Conservation (phyloP, 179 eudicot genomes). For the Beta corolliflora region DNA sequence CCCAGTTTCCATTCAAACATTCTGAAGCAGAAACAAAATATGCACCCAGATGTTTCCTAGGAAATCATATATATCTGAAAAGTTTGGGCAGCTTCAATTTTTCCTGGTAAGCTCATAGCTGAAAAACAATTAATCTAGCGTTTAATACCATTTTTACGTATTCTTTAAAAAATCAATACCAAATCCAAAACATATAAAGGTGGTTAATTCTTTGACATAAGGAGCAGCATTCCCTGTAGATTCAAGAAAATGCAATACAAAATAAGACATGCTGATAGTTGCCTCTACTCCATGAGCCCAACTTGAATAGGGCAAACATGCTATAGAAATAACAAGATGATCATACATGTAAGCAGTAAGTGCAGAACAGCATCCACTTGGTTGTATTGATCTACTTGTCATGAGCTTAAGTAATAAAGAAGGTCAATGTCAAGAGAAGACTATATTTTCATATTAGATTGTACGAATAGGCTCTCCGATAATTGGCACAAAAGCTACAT, state of each 20-base stretch:
- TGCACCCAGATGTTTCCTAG: background rate
- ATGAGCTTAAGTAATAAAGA: background rate
- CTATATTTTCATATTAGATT: background rate
- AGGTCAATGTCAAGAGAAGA: background rate
- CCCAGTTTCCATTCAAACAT: background rate
- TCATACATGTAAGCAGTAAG: background rate
- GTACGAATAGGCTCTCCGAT: too few relatives aligned
- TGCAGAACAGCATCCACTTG: background rate
- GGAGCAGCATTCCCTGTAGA: background rate
- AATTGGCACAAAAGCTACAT: too few relatives aligned
- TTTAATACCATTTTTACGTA: background rate
- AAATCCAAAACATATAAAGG: background rate
- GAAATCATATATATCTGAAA: background rate
- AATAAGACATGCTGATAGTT: background rate
- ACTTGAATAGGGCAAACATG: background rate
- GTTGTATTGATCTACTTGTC: background rate
- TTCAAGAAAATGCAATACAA: background rate
- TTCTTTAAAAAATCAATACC: too few relatives aligned
- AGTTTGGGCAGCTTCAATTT: background rate
- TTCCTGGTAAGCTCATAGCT: background rate
- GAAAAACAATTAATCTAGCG: background rate
- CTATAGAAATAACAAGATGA: background rate
- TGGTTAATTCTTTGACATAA: background rate
- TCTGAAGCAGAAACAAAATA: background rate
- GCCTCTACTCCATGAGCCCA: background rate